A percentile compares a stretch with the other conserved stretches of the same genome.
These are phyloP conservation scores for Aspergillus hortae DNA, from an alignment of 2,329 filamentous ascomycete species.

Conservation along the genomic window DNA sequence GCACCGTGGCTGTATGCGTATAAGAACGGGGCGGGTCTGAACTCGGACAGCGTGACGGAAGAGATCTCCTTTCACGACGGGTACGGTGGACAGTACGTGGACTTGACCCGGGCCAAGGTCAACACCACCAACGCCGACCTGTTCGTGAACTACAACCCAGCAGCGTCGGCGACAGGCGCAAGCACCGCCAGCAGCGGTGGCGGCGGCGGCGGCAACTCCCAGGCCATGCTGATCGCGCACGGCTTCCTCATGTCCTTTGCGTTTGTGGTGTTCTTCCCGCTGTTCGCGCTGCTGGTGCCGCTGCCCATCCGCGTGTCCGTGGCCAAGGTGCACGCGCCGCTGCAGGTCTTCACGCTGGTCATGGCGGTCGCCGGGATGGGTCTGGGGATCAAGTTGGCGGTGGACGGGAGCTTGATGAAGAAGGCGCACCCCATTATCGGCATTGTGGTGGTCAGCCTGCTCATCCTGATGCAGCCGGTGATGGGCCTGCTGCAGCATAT, in stretches of 20 bases:
- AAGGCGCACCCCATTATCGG: slow-evolving; percentile 52
- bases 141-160: slow-evolving; percentile 14
- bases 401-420: slow-evolving; percentile 32
- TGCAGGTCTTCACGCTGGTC: slow-evolving; percentile 47
- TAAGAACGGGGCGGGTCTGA: slow-evolving; percentile 18
- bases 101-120: slow-evolving; percentile 21
- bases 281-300: slow-evolving; percentile 16
- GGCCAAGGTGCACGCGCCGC: slow-evolving; percentile 7
- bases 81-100: slow-evolving; percentile 13
- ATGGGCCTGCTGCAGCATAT: slow-evolving; percentile 52
- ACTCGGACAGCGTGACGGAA: slow-evolving; percentile 17
- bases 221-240: slow-evolving; percentile 11
- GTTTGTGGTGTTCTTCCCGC: slow-evolving; percentile 21
- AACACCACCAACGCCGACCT: slow-evolving; percentile 13
- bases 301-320: slow-evolving; percentile 12
- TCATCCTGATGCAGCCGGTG: slow-evolving; percentile 56
- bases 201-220: not conserved
- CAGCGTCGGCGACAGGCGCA: slow-evolving; percentile 1
- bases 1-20: slow-evolving; percentile 27
- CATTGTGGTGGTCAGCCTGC: slow-evolving; percentile 44
- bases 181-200: not conserved
- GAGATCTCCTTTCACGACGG: slow-evolving; percentile 20
- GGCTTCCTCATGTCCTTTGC: slow-evolving; percentile 20
- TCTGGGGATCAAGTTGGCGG: slow-evolving; percentile 49
- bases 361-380: slow-evolving; percentile 49